Percentiles rank a stretch among this genome's conserved stretches.
These are phyloP conservation scores for Cryptosporidium baileyi DNA, from an alignment of 169 alveolate genomes.

Conservation along the genomic window DNA sequence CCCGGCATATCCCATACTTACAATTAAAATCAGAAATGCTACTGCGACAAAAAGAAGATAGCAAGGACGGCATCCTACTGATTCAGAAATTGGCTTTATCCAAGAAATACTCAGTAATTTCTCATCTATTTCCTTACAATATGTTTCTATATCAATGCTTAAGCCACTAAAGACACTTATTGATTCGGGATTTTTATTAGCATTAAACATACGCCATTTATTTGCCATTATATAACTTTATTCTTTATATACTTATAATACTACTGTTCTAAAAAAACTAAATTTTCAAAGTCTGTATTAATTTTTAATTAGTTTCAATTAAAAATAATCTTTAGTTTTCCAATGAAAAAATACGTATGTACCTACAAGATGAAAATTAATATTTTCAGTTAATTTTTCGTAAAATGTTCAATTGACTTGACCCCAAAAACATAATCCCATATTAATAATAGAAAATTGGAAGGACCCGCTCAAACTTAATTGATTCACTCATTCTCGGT, in stretches of 20 bases:
- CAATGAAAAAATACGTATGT: too few species aligned
- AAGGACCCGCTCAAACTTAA: too few species aligned
- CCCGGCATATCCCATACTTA: slow-evolving; percentile 77
- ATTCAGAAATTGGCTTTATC: slow-evolving; percentile 23
- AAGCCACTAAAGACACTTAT: slow-evolving; percentile 54
- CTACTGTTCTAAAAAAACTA: background rate
- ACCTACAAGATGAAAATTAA: too few species aligned
- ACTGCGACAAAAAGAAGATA: slow-evolving; percentile 65
- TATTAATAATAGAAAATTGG: too few species aligned
- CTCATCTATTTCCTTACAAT: slow-evolving; percentile 32
- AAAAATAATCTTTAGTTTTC: too few species aligned
- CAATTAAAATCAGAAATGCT: slow-evolving; percentile 37
- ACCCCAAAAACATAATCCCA: too few species aligned
- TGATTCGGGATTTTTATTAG: slow-evolving; percentile 52
- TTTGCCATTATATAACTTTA: background rate
- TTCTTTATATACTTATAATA: background rate
- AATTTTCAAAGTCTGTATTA: too few species aligned
- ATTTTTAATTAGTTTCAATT: too few species aligned
- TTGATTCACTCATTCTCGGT: too few species aligned
- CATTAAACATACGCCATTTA: slow-evolving; percentile 54
- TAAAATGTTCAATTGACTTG: too few species aligned
- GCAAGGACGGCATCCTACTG: slow-evolving; percentile 72
- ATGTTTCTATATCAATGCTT: slow-evolving; percentile 7
- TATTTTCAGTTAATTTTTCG: too few species aligned
- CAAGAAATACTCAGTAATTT: background rate